Percentiles rank a stretch among this genome's conserved stretches.
phyloP scores from a whole-genome alignment of 257 asterid genomes.

The Nemophila menziesii region DNA sequence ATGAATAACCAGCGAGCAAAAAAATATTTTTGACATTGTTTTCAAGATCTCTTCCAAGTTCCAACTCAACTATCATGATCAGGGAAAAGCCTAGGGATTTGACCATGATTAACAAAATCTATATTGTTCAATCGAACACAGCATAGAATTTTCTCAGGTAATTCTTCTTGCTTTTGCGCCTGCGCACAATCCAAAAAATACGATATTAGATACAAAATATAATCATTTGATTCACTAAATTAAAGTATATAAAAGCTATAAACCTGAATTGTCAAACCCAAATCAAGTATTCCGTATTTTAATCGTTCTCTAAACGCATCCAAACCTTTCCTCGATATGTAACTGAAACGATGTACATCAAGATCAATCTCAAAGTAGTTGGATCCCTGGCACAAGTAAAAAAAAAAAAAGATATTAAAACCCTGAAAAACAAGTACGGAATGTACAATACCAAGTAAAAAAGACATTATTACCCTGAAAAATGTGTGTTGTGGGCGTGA shows the following conservation, averaged over 20 bases:
- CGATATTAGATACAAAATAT: not conserved
- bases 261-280: conserved; percentile 93
- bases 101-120: conserved; percentile 54
- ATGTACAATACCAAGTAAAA: not conserved
- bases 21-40: not conserved
- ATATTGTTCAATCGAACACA: conserved; percentile 53
- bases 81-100: conserved; percentile 44
- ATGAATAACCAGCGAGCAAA: not conserved
- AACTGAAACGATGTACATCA: conserved; percentile 93
- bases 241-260: not conserved
- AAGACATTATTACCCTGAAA: conserved; percentile 35
- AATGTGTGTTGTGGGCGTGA: conserved; percentile 87
- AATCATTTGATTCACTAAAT: not conserved
- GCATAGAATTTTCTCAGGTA: conserved; percentile 85
- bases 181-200: conserved; percentile 19
- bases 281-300: conserved; percentile 66
- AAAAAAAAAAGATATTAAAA: not conserved
- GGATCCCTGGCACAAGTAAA: conserved; percentile 36
- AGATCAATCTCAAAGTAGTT: conserved; percentile 82
- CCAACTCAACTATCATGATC: conserved; percentile 7
- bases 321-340: conserved; percentile 75
- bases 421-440: not conserved
- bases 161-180: conserved; percentile 72
- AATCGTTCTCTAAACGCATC: conserved; percentile 61
- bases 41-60: conserved; percentile 1